phyloP scores from a whole-genome alignment of 2,329 filamentous ascomycete genomes.

The Elsinoe ampelina region DNA sequence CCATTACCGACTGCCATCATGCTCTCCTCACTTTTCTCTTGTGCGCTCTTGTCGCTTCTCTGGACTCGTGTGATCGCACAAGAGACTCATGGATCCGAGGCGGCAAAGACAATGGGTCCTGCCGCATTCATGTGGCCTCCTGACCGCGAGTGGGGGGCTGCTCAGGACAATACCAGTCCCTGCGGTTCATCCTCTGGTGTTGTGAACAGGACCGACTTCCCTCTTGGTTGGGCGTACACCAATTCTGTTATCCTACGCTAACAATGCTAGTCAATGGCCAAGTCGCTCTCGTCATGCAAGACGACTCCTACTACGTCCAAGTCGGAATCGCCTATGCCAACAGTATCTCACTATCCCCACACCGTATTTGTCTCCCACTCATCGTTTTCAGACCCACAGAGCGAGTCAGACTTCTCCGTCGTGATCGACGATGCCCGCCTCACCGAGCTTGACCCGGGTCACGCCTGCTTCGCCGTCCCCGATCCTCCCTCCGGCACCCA shows the following conservation, averaged over 20 bases:
- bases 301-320: constrained; percentile 47
- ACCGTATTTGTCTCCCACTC: constrained; percentile 13
- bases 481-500: constrained; percentile 27
- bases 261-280: constrained; percentile 40
- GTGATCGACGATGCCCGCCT: constrained; percentile 28
- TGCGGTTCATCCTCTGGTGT: constrained; percentile 45
- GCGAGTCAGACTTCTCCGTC: constrained; percentile 32
- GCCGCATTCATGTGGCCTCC: constrained; percentile 53
- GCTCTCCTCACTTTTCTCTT: background rate
- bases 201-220: constrained; percentile 47
- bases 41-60: background rate
- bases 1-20: background rate
- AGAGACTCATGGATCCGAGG: constrained; percentile 5
- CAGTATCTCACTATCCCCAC: constrained; percentile 31
- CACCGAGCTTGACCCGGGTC: constrained; percentile 34
- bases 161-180: constrained; percentile 47
- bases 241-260: too few species aligned
- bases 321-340: constrained; percentile 46
- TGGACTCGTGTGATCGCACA: background rate
- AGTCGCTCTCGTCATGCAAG: constrained; percentile 48
- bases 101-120: constrained; percentile 40
- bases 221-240: too few species aligned
- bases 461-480: constrained; percentile 37
- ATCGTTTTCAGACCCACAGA: constrained; percentile 29
- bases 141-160: constrained; percentile 47